Base-by-base conservation (phyloP, 2,329 filamentous ascomycete genomes). In the Calonectria pseudoturangicola region DNA sequence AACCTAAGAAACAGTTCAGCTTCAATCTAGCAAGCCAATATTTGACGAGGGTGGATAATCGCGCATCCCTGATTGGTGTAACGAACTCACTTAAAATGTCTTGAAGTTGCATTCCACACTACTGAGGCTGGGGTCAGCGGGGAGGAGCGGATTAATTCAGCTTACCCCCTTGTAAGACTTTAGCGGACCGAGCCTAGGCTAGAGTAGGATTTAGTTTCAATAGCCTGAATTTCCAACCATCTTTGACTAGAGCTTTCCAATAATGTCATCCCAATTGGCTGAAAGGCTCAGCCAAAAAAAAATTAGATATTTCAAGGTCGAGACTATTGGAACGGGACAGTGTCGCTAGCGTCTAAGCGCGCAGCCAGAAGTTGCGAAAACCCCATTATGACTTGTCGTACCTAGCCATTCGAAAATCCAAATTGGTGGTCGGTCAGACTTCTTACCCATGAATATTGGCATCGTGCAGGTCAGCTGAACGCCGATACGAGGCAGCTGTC, bases 101-200 rank as follows among this genome's bases (percentile, higher is more conserved):
- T 51, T 51, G 27, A 16, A 18, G 27, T 16, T 8, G 4, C 48
- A 51, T 30, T 18, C 7, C 15, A 10, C 1, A 30, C 15, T n/a
- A 30, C 30, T 30, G 27, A 51, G 15, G 27, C 48, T 18, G 15
- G 48, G 48, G 48, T 51, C 13, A n/a, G 48, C 12, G 33, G 33
- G 41, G 25, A 10, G 25, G 15, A 51, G 48, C 5, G 15, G 27
- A 33, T 33, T 15, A 15, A 60, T 41, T 27, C 15, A 13, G n/a
- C 8, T 58, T 9, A 3, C 33, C 51, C 51, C 51, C 30, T 33
- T 36, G 51, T 58, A 13, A 25, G 51, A 58, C 51, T 39, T 25
- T 58, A 39, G 54, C 54, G 54, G 54, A 6, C 33, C 54, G 54
- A 27, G 18, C 54, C 54, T 58, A 39, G 54, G 18, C 30, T 39